Conservation (phyloP, 306 rosid genomes). For the Neltuma alba region DNA sequence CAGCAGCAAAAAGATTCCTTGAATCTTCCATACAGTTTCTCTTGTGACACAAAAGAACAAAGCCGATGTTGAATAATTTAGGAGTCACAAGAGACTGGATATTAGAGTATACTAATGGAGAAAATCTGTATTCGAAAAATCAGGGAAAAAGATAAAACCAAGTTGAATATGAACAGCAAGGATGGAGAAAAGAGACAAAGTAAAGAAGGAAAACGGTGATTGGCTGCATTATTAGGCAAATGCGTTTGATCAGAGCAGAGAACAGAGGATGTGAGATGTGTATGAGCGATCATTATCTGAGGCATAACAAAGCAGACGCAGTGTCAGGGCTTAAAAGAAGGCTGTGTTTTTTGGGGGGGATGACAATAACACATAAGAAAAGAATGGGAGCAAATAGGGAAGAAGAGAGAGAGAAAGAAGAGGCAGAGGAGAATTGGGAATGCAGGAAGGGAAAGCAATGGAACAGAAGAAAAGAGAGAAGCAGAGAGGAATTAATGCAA, state of each 20-base stretch:
- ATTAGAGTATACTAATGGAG: slow-evolving; percentile 10
- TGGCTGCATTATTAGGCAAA: slow-evolving; percentile 41
- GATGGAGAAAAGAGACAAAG: slow-evolving; percentile 37
- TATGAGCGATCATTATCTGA: background rate
- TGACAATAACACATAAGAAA: no score
- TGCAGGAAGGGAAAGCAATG: slow-evolving; percentile 42
- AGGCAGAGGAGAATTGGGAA: background rate
- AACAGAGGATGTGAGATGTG: background rate
- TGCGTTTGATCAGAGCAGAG: background rate
- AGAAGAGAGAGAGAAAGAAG: background rate
- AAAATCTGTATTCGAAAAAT: background rate
- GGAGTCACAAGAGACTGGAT: slow-evolving; percentile 28
- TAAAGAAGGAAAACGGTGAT: slow-evolving; percentile 19
- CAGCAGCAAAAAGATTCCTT: slow-evolving; percentile 8
- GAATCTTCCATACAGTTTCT: slow-evolving; percentile 24
- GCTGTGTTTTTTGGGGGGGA: no score
- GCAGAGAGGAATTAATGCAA: slow-evolving; percentile 27
- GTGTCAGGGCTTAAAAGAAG: background rate
- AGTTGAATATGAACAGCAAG: slow-evolving; percentile 7
- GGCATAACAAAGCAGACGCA: background rate
- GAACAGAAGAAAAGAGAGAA: slow-evolving; percentile 27
- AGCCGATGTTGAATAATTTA: slow-evolving; percentile 17
- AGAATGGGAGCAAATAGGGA: no score
- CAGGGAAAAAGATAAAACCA: background rate
- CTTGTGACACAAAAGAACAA: slow-evolving; percentile 26